A percentile compares a stretch with the other conserved stretches of the same genome.
Conservation (phyloP, 2,329 filamentous ascomycete genomes). For the Trichoderma breve region DNA sequence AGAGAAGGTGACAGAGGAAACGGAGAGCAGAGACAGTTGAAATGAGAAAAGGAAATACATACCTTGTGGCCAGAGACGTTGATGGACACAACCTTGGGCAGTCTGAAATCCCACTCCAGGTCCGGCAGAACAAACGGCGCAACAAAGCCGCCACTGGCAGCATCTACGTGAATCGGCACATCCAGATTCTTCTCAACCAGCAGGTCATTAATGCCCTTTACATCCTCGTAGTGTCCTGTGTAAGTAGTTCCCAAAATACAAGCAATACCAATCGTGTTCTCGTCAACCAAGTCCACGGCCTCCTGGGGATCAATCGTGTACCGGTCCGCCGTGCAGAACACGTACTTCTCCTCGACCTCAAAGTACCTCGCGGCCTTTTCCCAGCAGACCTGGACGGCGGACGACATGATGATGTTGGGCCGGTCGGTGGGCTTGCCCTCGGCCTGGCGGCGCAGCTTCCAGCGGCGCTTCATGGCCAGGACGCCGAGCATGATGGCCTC, state of each 20-base stretch:
- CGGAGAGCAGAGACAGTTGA: background rate
- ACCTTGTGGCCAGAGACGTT: conserved; percentile 91
- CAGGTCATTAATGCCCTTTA: conserved; percentile 87
- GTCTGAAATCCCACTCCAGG: conserved; percentile 87
- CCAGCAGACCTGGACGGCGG: conserved; percentile 95
- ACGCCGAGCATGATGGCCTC: conserved; percentile 83
- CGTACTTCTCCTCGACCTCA: conserved; percentile 85
- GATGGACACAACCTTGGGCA: conserved; percentile 86
- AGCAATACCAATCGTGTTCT: conserved; percentile 86
- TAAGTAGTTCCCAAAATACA: conserved; percentile 90
- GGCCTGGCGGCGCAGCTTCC: conserved; percentile 82
- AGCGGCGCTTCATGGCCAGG: conserved; percentile 92
- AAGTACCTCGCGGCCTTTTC: conserved; percentile 89
- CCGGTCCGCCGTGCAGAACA: conserved; percentile 60
- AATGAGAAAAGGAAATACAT: no score
- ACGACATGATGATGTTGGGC: conserved; percentile 94
- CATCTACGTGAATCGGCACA: conserved; percentile 88
- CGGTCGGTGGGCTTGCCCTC: conserved; percentile 76
- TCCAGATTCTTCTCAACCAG: conserved; percentile 72
- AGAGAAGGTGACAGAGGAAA: no score
- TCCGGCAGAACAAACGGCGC: conserved; percentile 85
- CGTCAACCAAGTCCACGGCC: conserved; percentile 60
- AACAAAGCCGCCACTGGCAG: conserved; percentile 88
- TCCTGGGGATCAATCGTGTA: conserved; percentile 63
- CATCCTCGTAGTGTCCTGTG: conserved; percentile 93